Evolutionary conservation across 2,329 filamentous ascomycete species (phyloP).

Genomic region (Neurospora crassa): DNA sequence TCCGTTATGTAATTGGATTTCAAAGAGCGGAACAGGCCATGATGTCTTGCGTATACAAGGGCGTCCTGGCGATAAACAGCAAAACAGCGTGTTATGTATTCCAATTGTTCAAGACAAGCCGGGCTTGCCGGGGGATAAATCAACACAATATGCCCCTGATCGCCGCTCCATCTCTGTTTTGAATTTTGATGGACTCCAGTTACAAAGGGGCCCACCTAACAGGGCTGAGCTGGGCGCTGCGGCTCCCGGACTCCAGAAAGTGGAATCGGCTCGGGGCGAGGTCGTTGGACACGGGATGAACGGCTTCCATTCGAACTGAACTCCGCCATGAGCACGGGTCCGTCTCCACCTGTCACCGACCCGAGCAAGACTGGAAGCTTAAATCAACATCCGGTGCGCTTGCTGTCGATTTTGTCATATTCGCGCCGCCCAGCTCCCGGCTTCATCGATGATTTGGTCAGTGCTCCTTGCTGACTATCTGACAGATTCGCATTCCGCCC

Average conservation of each 20-base stretch:
- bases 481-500: neutral
- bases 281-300: neutral
- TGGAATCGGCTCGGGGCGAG: neutral
- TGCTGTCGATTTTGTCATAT: neutral
- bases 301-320: neutral
- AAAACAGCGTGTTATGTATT: neutral
- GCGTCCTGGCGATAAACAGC: neutral
- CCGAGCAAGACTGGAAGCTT: neutral
- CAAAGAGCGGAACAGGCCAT: neutral
- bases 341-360: neutral
- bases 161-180: neutral
- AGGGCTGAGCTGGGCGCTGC: neutral
- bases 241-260: neutral
- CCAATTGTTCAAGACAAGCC: neutral
- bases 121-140: neutral
- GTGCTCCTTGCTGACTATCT: neutral
- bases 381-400: neutral
- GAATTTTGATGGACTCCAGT: neutral
- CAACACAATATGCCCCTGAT: neutral
- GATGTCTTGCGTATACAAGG: neutral
- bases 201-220: neutral
- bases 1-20: neutral
- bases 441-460: neutral
- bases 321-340: neutral
- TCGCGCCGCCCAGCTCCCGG: neutral